Evolutionary conservation across 768 basidiomycete genomes (phyloP).

Genomic region (Austroboletus eburneus): DNA sequence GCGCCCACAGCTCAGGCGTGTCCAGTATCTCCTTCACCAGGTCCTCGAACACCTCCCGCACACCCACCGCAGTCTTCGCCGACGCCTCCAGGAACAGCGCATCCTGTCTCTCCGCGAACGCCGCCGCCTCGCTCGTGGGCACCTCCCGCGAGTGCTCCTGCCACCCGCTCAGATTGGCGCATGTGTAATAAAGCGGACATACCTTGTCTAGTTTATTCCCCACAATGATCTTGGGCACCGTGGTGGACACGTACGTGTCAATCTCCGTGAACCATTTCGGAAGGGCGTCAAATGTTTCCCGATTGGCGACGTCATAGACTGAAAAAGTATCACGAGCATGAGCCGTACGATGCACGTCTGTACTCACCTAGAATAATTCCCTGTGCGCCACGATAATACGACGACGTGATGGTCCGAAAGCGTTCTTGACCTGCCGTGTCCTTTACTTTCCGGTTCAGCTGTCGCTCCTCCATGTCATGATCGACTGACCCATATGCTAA

Average conservation of each 20-base stretch:
- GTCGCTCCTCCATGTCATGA: neutral
- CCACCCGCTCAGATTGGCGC: neutral
- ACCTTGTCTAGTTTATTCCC: slow-evolving; percentile 95
- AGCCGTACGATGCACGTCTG: neutral
- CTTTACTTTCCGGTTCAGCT: slow-evolving; percentile 33
- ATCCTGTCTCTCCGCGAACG: slow-evolving; percentile 78
- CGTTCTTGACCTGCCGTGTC: slow-evolving; percentile 97
- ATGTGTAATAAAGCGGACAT: neutral
- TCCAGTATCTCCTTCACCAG: slow-evolving; percentile 81
- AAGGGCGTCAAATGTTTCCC: slow-evolving; percentile 92
- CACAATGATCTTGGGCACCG: slow-evolving; percentile 91
- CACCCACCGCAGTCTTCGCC: slow-evolving; percentile 86
- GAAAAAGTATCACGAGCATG: neutral
- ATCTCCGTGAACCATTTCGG: slow-evolving; percentile 90
- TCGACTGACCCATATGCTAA: slow-evolving; percentile 91
- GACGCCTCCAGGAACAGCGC: slow-evolving; percentile 89
- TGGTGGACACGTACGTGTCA: slow-evolving; percentile 83
- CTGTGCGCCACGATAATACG: slow-evolving; percentile 89
- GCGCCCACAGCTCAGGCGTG: slow-evolving; percentile 76
- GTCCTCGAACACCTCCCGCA: slow-evolving; percentile 70
- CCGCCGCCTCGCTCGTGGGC: slow-evolving; percentile 66
- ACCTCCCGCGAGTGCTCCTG: slow-evolving; percentile 93
- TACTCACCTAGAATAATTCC: slow-evolving; percentile 68
- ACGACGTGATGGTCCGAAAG: slow-evolving; percentile 91
- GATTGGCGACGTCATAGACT: slow-evolving; percentile 95